These are phyloP conservation scores for Fusarium nisikadoi DNA, from an alignment of 2,329 filamentous ascomycete genomes.

Conservation along the genomic window DNA sequence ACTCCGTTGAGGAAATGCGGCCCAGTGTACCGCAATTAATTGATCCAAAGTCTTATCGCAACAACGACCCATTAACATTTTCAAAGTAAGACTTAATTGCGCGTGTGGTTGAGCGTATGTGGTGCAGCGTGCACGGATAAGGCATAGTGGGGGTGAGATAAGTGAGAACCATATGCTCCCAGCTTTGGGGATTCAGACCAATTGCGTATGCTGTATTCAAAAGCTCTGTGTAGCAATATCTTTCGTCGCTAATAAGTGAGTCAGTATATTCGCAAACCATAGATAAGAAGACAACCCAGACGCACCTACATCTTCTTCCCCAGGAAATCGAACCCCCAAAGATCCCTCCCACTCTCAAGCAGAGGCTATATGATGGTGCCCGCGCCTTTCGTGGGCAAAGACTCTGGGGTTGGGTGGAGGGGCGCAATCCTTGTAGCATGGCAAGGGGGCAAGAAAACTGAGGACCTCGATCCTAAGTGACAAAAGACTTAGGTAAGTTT, in stretches of 20 bases:
- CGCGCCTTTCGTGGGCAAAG: conserved; percentile 29
- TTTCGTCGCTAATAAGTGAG: not conserved
- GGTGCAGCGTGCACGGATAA: conserved; percentile 25
- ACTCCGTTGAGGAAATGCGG: not conserved
- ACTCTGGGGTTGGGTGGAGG: conserved; percentile 40
- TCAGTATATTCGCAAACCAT: conserved; percentile 9
- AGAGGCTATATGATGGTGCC: conserved; percentile 37
- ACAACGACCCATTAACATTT: conserved; percentile 5
- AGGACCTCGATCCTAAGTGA: too few species aligned
- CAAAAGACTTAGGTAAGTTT: too few species aligned
- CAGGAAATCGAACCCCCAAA: conserved; percentile 29
- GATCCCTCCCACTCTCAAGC: conserved; percentile 30
- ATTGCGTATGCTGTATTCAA: conserved; percentile 32
- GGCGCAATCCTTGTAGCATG: not conserved
- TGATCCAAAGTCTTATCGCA: conserved; percentile 23
- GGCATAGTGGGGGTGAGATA: conserved; percentile 27
- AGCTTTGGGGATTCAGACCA: not conserved
- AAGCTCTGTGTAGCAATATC: conserved; percentile 20
- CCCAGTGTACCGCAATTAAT: conserved; percentile 6
- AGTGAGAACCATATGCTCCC: not conserved
- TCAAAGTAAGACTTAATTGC: conserved; percentile 27
- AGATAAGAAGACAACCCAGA: conserved; percentile 30
- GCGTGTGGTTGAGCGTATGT: conserved; percentile 10
- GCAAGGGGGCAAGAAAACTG: too few species aligned
- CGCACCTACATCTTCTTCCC: conserved; percentile 6